Base-by-base conservation (phyloP, 2,329 filamentous ascomycete species). In the Curvularia eragrostidis region DNA sequence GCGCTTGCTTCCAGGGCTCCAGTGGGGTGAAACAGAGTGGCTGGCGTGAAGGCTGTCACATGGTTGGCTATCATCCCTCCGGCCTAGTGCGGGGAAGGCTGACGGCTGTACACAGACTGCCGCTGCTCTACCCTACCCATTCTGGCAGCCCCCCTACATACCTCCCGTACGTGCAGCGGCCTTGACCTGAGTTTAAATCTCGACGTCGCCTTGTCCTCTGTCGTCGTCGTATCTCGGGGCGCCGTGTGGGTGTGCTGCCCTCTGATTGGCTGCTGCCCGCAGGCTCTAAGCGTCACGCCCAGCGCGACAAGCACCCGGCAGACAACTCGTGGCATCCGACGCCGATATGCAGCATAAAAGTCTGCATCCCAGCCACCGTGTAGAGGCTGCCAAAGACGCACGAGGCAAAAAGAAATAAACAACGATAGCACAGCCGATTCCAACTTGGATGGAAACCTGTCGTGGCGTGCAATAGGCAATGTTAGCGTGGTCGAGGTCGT, bases 11-110 rank as follows among this genome's bases (percentile, higher is more conserved):
- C 67, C 63, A 65, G 67, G 65, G 61, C 62, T 53, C 60, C 60
- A 58, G 63, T 63, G 64, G 61, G 59, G 66, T 73, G 69, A 73
- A 73, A 73, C 70, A 56, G 61, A 63, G 63, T 65, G 71, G 70
- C 67, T 72, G 71, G 70, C 24, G n/a, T 32, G 26, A 15, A 24
- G 41, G 28, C 10, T 44, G 50, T 24, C 43, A 48, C 54, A 53
- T 67, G 69, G 62, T 70, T 71, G 71, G 69, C 52, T 54, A 26
- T 65, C 52, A 34, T 57, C 47, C 26, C 34, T 52, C 47, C 30
- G 15, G 32, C 10, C 57, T 61, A 63, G 57, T 65, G 64, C 62
- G 63, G 63, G 63, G 63, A 52, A 61, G 52, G 39, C 38, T 46
- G 51, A 48, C 19, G 28, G 44, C 44, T 43, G 13, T 30, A 21